Base-by-base conservation (phyloP, 2,329 filamentous ascomycete species). In the Chrysoporthe cubensis region DNA sequence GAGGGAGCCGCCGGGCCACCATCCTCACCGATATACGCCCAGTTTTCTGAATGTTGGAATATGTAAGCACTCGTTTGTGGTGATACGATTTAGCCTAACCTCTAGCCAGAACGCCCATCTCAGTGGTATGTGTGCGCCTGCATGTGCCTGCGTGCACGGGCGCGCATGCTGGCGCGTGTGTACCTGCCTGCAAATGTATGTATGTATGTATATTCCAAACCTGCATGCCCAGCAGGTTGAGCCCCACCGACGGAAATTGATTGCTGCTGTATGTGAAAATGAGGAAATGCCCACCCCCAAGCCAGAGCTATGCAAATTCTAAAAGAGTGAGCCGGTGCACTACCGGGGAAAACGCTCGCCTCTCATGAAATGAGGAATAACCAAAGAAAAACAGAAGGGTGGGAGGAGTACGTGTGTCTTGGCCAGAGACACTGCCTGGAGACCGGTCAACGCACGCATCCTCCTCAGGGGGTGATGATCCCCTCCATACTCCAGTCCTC, bases 401-500 rank as follows among this genome's bases (percentile, higher is more conserved):
- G 21, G 32, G 9, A 50, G 18, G 21, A 40, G 48, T 13, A 54
- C 21, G 26, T 54, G 50, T 54, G 44, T 21, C 14, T 54, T 54
- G 21, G 48, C 48, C 46, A 21, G 46, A 21, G 21, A 32, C 11
- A 52, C 9, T 52, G 21, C 48, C 48, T 52, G 26, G 1, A 32
- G 14, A 26, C 26, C 11, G 3, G 13, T 18, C 21, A 14, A 13
- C 21, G 18, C 26, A 11, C 21, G 21, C 1, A 21, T 43, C 14
- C 42, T 43, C 8, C 18, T 65, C 46, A 70, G 3, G 69, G 34
- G 68, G 67, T 43, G 68, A 83, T 64, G 52, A 86, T 76, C 59
- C 78, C 84, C 4, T 82, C 78, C 54, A 86, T 76, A 65, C 77
- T 79, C 85, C 85, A 88, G 32, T 87, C 82, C 46, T 78, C 81